Base-by-base conservation (phyloP, 2,329 filamentous ascomycete genomes). In the Didymosphaeria variabile region DNA sequence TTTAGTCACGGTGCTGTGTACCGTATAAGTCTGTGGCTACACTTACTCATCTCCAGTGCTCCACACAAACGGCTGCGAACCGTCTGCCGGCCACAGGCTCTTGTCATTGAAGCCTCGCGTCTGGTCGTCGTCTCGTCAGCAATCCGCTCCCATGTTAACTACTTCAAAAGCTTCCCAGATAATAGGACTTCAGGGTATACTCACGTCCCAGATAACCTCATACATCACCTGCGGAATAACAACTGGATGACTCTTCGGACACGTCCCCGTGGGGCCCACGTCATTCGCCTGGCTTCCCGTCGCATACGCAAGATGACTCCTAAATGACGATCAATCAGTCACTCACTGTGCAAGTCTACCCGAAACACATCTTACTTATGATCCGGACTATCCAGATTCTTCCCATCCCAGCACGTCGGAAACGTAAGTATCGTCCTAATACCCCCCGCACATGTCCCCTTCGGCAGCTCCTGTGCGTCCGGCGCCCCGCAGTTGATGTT, bases 361-460 rank as follows among this genome's bases (percentile, higher is more conserved):
- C 17, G 15, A 17, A n/a, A 17, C 38, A 40, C 5, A 40, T n/a
- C 17, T 17, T n/a, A n/a, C 75, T 64, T 79, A 80, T 87, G 87
- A 79, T 88, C 83, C 55, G 83, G 81, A 58, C 89, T 81, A 63
- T 85, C 87, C 51, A 84, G 81, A 45, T 83, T 77, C 50, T 78
- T 75, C 23, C 89, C 89, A 78, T 91, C 85, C 84, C 90, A 91
- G 82, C 90, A 92, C 4, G 88, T 91, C 1, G 90, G 90, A 79
- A 92, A 90, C 79, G 90, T 89, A 42, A 91, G 80, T 63, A 91
- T 87, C 60, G 85, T 82, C 36, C 89, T 86, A 46, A 91, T 79
- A 10, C 85, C 81, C 88, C 79, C 45, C 0, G 19, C 59, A 73
- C 91, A 93, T 26, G 63, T 79, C 1, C 34, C 49, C 34, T 44